These are phyloP conservation scores for Coemansia sp. DNA, from an alignment of 192 early-diverging fungal species.

Conservation along the genomic window DNA sequence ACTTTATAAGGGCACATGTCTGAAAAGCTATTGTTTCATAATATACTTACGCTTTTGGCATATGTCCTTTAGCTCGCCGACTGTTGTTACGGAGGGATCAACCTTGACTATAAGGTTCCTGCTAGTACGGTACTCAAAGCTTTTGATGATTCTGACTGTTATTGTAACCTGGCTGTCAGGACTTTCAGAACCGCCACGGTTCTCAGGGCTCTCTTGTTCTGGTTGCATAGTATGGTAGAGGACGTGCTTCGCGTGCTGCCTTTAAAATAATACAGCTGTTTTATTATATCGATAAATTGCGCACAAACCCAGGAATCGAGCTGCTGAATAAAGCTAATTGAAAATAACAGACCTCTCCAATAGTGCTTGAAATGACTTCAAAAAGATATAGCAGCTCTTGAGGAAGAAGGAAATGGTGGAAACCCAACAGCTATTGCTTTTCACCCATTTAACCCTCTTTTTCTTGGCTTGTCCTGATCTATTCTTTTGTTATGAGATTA, in stretches of 20 bases:
- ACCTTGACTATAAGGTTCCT: slow-evolving; percentile 81
- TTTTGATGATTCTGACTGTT: slow-evolving; percentile 87
- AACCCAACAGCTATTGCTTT: not conserved
- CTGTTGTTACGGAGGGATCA: slow-evolving; percentile 63
- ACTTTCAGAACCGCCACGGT: not conserved
- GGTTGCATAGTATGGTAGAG: not conserved
- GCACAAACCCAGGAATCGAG: not conserved
- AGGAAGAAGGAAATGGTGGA: not conserved
- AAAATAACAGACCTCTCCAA: not conserved
- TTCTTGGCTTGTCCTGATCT: too few species aligned
- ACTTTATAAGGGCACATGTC: not conserved
- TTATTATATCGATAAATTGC: not conserved
- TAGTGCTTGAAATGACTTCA: too few species aligned
- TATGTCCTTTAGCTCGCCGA: slow-evolving; percentile 52
- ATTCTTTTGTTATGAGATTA: not conserved
- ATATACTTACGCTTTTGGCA: slow-evolving; percentile 27
- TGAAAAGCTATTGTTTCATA: not conserved
- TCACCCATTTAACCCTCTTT: too few species aligned
- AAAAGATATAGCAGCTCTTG: too few species aligned
- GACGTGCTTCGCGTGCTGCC: not conserved
- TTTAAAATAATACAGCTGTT: not conserved
- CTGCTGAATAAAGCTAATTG: not conserved
- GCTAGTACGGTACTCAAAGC: slow-evolving; percentile 85
- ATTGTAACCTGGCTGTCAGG: slow-evolving; percentile 31
- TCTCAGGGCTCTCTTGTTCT: not conserved